These are phyloP conservation scores for Raffaelea albimanens DNA, from an alignment of 2,329 filamentous ascomycete genomes.

Conservation along the genomic window DNA sequence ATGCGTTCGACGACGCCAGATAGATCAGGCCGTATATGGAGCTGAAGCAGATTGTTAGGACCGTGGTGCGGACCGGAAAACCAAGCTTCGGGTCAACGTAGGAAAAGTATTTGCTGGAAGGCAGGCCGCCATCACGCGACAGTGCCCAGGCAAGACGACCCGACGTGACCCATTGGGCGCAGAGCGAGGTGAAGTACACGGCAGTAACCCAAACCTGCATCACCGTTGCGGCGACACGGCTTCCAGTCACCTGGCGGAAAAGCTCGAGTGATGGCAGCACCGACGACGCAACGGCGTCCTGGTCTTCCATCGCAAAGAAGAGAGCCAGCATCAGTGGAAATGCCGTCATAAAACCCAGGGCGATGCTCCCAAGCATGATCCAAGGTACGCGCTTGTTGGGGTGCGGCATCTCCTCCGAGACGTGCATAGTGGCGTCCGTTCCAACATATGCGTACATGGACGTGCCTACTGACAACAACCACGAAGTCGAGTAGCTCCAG, in stretches of 20 bases:
- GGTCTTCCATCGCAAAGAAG: neutral
- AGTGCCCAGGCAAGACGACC: neutral
- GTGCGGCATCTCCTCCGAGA: neutral
- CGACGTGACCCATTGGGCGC: neutral
- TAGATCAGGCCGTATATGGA: neutral
- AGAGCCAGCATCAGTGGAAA: neutral
- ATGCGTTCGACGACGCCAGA: neutral
- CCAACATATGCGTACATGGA: neutral
- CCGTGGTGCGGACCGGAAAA: neutral
- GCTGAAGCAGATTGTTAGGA: neutral
- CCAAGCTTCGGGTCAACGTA: neutral
- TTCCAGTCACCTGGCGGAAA: neutral
- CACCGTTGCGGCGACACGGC: neutral
- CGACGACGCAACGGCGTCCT: neutral
- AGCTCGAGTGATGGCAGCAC: neutral
- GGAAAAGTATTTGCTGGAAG: neutral
- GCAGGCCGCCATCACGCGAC: neutral
- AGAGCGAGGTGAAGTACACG: neutral
- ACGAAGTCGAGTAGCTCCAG: neutral
- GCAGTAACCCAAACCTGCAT: neutral
- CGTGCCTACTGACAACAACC: neutral
- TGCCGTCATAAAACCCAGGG: neutral
- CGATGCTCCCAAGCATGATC: neutral
- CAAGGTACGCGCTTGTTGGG: neutral
- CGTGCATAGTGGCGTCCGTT: neutral